Base-by-base conservation (phyloP, 1,139 yeast species). In the Protomyces pachydermus region DNA sequence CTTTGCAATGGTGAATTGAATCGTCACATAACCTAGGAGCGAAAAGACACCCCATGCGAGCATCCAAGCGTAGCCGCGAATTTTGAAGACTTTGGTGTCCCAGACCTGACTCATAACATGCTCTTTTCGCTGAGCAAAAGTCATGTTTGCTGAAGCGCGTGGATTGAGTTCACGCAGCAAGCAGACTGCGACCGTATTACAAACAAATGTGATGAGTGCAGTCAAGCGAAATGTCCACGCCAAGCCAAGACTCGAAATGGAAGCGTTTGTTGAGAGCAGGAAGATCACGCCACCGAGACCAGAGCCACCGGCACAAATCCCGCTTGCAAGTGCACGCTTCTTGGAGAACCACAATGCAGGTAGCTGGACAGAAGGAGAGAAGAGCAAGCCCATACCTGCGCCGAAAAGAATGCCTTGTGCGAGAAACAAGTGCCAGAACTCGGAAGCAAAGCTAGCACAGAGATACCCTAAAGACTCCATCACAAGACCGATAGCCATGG, bases 401-500 rank as follows among this genome's bases (percentile, higher is more conserved):
- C 91, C 90, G 55, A 84, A 80, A 62, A 86, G 69, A 0, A 86
- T 75, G 8, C 95, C 95, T 73, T 87, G 91, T 14, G 88, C 82
- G 54, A 85, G 73, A 70, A 82, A 84, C n/a, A 87, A 74, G 66
- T 86, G 88, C 84, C 88, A 83, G 51, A 83, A 72, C 60, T 75
- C 72, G 0, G 81, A 83, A 1, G 90, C 80, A 71, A 82, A 85
- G 0, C 90, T 84, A 0, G 91, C 90, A 35, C 85, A 72, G 52
- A 87, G 72, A 69, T 82, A 84, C 0, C 87, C 88, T 0, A 80
- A 74, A 10, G 84, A 79, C 71, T 85, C 84, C 1, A 84, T 65
- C 0, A 76, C 72, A 1, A 81, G 72, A 0, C 91, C 95, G 8
- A 79, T 60, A 1, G 74, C 65, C 76, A 83, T 78, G 25, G 64